Percentiles rank a stretch among this genome's conserved stretches.
Conservation (phyloP, 129 eudicot genomes). For the Solidago caesia region DNA sequence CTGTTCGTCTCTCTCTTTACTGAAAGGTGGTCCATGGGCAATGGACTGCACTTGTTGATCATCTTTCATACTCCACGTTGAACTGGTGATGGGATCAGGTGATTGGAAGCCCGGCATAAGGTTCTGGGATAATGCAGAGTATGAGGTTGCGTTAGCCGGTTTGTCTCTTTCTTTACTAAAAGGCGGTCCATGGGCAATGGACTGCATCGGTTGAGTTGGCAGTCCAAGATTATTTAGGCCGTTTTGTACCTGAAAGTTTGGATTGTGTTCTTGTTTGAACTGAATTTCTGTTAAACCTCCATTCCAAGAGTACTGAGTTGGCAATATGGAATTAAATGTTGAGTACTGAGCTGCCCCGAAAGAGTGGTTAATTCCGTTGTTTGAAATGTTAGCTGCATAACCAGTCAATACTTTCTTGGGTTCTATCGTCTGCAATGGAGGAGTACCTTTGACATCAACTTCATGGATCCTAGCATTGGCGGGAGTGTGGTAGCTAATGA, state of each 20-base stretch:
- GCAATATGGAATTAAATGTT: conserved; percentile 36
- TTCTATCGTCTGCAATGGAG: conserved; percentile 39
- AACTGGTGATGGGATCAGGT: conserved; percentile 39
- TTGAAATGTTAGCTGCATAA: conserved; percentile 46
- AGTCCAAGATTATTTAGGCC: conserved; percentile 36
- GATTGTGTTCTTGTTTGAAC: conserved; percentile 47
- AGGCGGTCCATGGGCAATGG: conserved; percentile 32
- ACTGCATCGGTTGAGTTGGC: conserved; percentile 33
- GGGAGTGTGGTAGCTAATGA: conserved; percentile 31
- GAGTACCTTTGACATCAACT: conserved; percentile 31
- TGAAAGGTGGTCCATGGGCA: no score
- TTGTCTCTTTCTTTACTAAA: conserved; percentile 42
- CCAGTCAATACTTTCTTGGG: conserved; percentile 38
- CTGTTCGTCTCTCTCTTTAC: no score
- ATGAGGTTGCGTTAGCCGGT: conserved; percentile 17
- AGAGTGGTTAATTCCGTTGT: conserved; percentile 28
- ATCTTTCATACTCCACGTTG: conserved; percentile 44
- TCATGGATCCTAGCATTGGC: conserved; percentile 36
- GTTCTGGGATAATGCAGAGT: conserved; percentile 4
- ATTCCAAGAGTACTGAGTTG: conserved; percentile 49
- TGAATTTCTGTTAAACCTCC: conserved; percentile 40
- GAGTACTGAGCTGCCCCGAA: conserved; percentile 42
- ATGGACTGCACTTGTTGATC: conserved; percentile 1
- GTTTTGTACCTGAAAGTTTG: conserved; percentile 35
- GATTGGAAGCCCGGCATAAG: conserved; percentile 31